Percentiles rank a stretch among this genome's conserved stretches.
phyloP scores from a whole-genome alignment of 169 alveolate species.

The Plasmodium falciparum region DNA sequence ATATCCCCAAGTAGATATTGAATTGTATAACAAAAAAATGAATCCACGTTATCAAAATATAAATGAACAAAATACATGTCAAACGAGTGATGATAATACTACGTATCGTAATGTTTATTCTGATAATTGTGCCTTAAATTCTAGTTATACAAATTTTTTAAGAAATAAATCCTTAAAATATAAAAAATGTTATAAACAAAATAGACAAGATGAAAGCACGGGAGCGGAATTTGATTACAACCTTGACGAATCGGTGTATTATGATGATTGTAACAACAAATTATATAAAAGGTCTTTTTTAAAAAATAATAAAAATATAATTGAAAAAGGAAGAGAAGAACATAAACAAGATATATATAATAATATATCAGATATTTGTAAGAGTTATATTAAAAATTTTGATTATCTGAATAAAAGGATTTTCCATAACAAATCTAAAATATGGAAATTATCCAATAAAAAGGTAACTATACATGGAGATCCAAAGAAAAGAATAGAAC shows the following conservation, averaged over 20 bases:
- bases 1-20: too few species aligned
- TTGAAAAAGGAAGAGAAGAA: conserved; percentile 2
- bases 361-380: conserved; percentile 43
- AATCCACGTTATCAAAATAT: background rate
- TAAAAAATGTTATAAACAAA: background rate
- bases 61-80: background rate
- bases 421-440: too few species aligned
- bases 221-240: background rate
- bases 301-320: conserved; percentile 3
- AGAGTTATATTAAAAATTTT: conserved; percentile 55
- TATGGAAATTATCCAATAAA: background rate
- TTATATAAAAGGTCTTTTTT: background rate
- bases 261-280: conserved; percentile 1
- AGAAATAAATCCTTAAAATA: background rate
- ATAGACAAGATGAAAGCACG: background rate
- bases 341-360: conserved; percentile 24
- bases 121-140: background rate
- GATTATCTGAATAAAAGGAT: conserved; percentile 8
- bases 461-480: background rate
- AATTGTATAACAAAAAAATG: too few species aligned
- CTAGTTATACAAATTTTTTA: too few species aligned
- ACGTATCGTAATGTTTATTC: background rate
- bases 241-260: background rate
- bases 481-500: background rate
- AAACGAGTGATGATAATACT: too few species aligned